Evolutionary conservation across 1,284 basidiomycete species (phyloP), one percentile per base, ranked within the genome.

Genomic region (Cryptococcus sp.): DNA sequence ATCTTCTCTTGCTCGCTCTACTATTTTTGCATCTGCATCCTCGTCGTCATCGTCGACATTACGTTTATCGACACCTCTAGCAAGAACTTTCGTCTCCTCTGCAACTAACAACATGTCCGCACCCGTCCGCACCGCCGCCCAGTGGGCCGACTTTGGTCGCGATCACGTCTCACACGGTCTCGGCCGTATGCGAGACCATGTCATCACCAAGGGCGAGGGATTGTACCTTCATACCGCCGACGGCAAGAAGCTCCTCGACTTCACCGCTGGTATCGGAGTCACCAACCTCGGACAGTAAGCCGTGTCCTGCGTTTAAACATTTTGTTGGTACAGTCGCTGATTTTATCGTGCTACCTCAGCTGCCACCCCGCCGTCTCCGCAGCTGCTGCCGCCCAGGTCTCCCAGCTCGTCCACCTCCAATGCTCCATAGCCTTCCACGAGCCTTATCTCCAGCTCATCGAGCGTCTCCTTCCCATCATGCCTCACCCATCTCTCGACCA

Each of bases 321-420:
- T 3, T 23, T 38, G 4, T 38, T 16, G 23, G 16, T 41, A 25
- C 16, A 47, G 16, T 6, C 43, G 19, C 20, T 39, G 17, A 45
- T 15, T 19, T 47, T 20, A 38, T 23, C n/a, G 23, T 16, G 3
- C 43, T 17, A 38, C 11, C 16, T 17, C 58, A 69, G 67, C 75
- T 92, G 88, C 69, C 90, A 95, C 76, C 91, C 91, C 0, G 86
- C 85, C 71, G 85, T 95, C 64, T 91, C 89, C 77, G 83, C 85
- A 64, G 91, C 91, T 13, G 93, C 91, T 1, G 89, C 90, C 17
- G 85, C 89, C 41, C 92, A 95, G 76, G 90, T 89, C 75, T 84
- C 86, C 80, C 85, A 85, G 39, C 83, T 93, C 59, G 88, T 91
- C 13, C 91, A 94, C 68, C 86, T 83, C 42, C 91, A 93, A 63